Evolutionary conservation across 2,329 filamentous ascomycete genomes (phyloP), one percentile per base, ranked within the genome.

Genomic region (Fusarium foetens): DNA sequence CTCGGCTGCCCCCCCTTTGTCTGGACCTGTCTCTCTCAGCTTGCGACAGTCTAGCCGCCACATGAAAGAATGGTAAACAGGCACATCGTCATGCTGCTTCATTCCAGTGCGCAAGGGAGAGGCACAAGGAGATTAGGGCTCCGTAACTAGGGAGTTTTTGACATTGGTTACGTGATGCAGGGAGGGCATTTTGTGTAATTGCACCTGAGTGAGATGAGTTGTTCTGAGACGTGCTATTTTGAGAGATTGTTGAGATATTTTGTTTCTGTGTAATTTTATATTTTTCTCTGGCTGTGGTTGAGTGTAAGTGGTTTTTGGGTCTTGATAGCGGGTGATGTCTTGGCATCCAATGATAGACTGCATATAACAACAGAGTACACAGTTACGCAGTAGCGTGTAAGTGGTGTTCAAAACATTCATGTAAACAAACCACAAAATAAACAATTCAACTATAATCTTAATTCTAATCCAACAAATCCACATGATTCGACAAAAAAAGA

Each of bases 71-170:
- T 72, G 61, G 39, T 70, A 70, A 72, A 54, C 53, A 57, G 42
- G 31, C 38, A 53, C 46, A 58, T 62, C 51, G 48, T 46, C 58
- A 70, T 72, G 51, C 41, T 48, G 45, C 41, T 61, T 58, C 70
- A 72, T 72, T 72, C 70, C 70, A 72, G 39, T 38, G 46, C 65
- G 65, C 69, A 72, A 72, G 70, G 70, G 69, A 65, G 68, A 27
- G 36, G 43, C 23, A 55, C 21, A 31, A 66, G 23, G 69, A 72
- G 58, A 70, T 72, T 68, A 25, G 36, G 42, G 51, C 59, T 69
- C 58, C 69, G 61, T 61, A 66, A 43, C 25, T 55, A 63, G 69
- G 69, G 69, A 72, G 69, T 31, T 69, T 51, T 46, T 53, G 64
- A 35, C 35, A 45, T 48, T 42, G 43, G 49, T 39, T 33, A 46